Evolutionary conservation across 2,329 filamentous ascomycete genomes (phyloP).

Genomic region (Aspergillus ochraceus): DNA sequence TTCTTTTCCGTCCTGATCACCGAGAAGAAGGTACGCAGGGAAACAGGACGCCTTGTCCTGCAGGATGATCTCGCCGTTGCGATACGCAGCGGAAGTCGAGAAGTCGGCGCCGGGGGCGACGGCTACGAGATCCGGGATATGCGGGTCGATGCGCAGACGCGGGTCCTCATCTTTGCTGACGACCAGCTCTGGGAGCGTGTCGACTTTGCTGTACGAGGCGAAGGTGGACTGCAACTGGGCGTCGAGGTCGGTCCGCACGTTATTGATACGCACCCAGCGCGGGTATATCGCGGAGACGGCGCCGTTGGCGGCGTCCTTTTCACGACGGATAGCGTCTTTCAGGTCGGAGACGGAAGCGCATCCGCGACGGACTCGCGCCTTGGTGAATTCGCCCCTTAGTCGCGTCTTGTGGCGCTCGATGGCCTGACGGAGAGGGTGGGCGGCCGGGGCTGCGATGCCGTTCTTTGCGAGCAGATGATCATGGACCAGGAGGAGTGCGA

Average conservation of each 20-base stretch:
- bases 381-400: conserved; percentile 78
- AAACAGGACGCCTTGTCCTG: conserved; percentile 98
- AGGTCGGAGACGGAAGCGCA: conserved; percentile 68
- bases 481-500: conserved; percentile 81
- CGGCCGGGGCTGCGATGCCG: conserved; percentile 77
- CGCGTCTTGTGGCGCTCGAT: conserved; percentile 80
- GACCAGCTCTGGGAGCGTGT: conserved; percentile 59
- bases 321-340: conserved; percentile 33
- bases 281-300: conserved; percentile 56
- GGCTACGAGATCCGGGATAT: conserved; percentile 82
- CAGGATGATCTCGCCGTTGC: conserved; percentile 74
- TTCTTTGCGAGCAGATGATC: conserved; percentile 79
- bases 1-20: conserved; percentile 39
- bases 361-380: conserved; percentile 70
- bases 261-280: conserved; percentile 91
- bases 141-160: conserved; percentile 63
- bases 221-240: conserved; percentile 77
- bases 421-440: conserved; percentile 73
- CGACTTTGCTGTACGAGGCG: conserved; percentile 58
- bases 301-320: conserved; percentile 48
- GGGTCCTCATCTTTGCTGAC: conserved; percentile 27
- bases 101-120: conserved; percentile 72
- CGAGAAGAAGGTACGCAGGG: conserved; percentile 80
- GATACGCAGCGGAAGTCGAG: conserved; percentile 71
- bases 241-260: conserved; percentile 68